Base-by-base conservation (phyloP, 495 filamentous ascomycete species). In the Chaetomium fimeti region DNA sequence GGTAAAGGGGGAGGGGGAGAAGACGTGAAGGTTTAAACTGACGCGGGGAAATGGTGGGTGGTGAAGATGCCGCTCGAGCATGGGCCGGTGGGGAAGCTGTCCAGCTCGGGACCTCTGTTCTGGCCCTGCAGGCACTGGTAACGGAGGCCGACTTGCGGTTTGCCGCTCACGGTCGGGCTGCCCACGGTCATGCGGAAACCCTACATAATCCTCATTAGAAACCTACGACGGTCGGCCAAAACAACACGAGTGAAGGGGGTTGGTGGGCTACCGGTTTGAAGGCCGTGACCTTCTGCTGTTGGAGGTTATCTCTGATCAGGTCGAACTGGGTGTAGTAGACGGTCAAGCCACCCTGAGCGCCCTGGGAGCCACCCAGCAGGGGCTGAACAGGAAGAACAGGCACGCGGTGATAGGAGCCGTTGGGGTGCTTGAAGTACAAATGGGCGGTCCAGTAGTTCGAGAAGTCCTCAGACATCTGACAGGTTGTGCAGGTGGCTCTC, bases 141-240 rank as follows among this genome's bases (percentile, higher is more conserved):
- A 20, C 77, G 69, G 12, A 83, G 74, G 38, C 80, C 79, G 57
- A 71, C 66, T 56, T 76, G 71, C 2, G 65, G 57, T 66, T 76
- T 72, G 32, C 68, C 68, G 16, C 75, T 27, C n/a, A 71, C 68
- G 29, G 70, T 75, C 27, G 81, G 80, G 63, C 62, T 76, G 66
- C 80, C 80, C 57, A 81, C 78, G 0, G 78, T 80, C 80, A 83
- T 82, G 28, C 81, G 79, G 75, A 83, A 83, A 29, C 81, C 80
- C 79, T 81, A 55, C 40, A 13, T 22, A 16, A n/a, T 58, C 3
- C 5, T 36, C 8, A 13, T 59, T 24, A 54, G 48, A 42, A 40
- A 27, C 9, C 8, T 36, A 16, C 3, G 16, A 11, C 7, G 20
- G 11, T 16, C 57, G 57, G 40, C 20, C 32, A 9, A 13, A 11